A percentile compares a stretch with the other conserved stretches of the same genome.
Evolutionary conservation across 768 basidiomycete genomes (phyloP).

Genomic region (Naematelia aurantialba): DNA sequence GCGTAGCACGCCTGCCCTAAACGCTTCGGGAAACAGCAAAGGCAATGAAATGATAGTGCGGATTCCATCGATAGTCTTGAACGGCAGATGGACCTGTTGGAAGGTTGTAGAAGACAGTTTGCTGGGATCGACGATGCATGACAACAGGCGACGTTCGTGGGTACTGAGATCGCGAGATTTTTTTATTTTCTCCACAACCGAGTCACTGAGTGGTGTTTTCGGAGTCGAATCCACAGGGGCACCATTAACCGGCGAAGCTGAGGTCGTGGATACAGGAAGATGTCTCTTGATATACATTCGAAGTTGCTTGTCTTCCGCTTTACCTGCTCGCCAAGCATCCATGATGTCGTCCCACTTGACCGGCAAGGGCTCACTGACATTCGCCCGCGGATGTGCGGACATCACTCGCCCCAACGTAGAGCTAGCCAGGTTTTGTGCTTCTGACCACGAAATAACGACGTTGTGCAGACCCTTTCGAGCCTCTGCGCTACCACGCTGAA

Average conservation of each 20-base stretch:
- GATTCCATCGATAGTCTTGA: conserved; percentile 84
- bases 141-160: conserved; percentile 75
- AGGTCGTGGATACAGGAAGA: not conserved
- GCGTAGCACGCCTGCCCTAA: conserved; percentile 81
- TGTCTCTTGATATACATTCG: conserved; percentile 26
- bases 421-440: conserved; percentile 17
- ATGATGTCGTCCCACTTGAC: conserved; percentile 26
- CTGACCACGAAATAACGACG: conserved; percentile 11
- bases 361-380: not conserved
- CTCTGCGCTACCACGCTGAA: not conserved
- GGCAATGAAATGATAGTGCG: conserved; percentile 87
- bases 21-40: conserved; percentile 77
- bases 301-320: conserved; percentile 7
- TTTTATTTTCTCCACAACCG: conserved; percentile 71
- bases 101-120: conserved; percentile 63
- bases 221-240: conserved; percentile 25
- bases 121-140: conserved; percentile 83
- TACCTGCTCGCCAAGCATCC: conserved; percentile 14
- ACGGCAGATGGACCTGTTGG: conserved; percentile 78
- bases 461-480: conserved; percentile 16
- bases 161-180: conserved; percentile 69
- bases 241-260: not conserved
- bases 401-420: conserved; percentile 17
- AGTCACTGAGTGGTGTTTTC: conserved; percentile 52
- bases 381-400: not conserved